These are phyloP conservation scores for Tremella mesenterica DNA, from an alignment of 768 basidiomycete genomes.

Conservation along the genomic window DNA sequence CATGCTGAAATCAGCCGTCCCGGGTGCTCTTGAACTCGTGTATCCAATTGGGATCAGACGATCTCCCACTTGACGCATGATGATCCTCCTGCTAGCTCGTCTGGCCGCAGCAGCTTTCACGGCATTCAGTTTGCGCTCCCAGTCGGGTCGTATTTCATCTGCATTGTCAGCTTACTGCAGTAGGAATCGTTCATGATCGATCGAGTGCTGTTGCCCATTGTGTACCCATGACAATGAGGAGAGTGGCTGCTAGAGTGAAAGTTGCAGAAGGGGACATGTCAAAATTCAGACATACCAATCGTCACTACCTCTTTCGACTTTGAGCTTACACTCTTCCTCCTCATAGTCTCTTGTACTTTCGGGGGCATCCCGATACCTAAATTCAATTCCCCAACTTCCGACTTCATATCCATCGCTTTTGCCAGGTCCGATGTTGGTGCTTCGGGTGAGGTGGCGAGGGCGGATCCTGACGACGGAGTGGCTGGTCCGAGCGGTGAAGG, in stretches of 20 bases:
- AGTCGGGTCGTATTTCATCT: slow-evolving; percentile 97
- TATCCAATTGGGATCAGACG: slow-evolving; percentile 94
- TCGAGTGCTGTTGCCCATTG: too few species aligned
- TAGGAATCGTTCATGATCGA: too few species aligned
- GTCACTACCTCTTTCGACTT: slow-evolving; percentile 86
- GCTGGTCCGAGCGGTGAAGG: slow-evolving; percentile 9
- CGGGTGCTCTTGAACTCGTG: slow-evolving; percentile 57
- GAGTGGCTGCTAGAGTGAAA: too few species aligned
- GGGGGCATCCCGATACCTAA: slow-evolving; percentile 33
- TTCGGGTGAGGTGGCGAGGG: slow-evolving; percentile 26
- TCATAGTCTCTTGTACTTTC: slow-evolving; percentile 34
- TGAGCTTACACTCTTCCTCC: slow-evolving; percentile 75
- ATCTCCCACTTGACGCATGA: slow-evolving; percentile 98
- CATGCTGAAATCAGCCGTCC: slow-evolving; percentile 36
- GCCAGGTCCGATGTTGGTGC: slow-evolving; percentile 21
- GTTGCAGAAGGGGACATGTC: too few species aligned
- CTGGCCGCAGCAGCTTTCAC: slow-evolving; percentile 93
- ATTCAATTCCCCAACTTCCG: slow-evolving; percentile 25
- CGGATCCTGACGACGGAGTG: slow-evolving; percentile 6
- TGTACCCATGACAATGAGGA: not conserved
- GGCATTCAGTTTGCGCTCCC: slow-evolving; percentile 90
- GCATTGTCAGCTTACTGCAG: not conserved
- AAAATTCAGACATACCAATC: slow-evolving; percentile 53
- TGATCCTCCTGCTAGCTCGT: slow-evolving; percentile 87
- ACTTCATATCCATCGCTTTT: slow-evolving; percentile 22